Conservation (phyloP, 345 rosid genomes). For the Euphorbia lathyris region DNA sequence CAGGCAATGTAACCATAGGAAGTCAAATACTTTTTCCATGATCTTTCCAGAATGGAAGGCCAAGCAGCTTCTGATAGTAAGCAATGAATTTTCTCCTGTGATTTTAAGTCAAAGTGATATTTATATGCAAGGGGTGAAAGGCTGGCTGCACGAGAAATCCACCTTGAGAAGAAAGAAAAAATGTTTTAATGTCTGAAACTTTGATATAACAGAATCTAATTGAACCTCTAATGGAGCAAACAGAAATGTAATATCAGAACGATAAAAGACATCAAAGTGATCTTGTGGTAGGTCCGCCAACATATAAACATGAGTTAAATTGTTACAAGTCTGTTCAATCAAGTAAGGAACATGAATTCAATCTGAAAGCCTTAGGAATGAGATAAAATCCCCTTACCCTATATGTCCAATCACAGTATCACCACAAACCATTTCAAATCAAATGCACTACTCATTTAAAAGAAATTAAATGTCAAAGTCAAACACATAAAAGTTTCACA, state of each 20-base stretch:
- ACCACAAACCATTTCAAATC: conserved; percentile 6
- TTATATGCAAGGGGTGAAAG: conserved; percentile 38
- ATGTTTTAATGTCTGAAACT: conserved; percentile 78
- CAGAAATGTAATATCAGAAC: conserved; percentile 10
- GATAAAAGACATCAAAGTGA: no score
- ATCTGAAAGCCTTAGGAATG: no score
- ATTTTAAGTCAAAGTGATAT: conserved; percentile 31
- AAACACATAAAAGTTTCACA: conserved; percentile 14
- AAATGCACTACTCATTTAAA: not conserved
- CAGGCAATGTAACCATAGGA: conserved; percentile 84
- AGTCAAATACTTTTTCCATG: conserved; percentile 38
- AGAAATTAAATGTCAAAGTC: not conserved
- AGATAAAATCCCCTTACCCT: not conserved
- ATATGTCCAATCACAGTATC: not conserved
- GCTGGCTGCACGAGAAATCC: conserved; percentile 76
- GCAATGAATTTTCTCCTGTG: conserved; percentile 45
- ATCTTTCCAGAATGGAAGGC: conserved; percentile 46
- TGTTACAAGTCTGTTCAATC: not conserved
- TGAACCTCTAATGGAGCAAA: conserved; percentile 52
- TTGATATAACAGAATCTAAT: conserved; percentile 52
- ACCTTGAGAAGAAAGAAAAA: conserved; percentile 77
- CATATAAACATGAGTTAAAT: not conserved
- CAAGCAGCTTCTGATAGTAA: conserved; percentile 59
- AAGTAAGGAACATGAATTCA: not conserved
- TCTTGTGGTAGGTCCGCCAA: not conserved